Base-by-base conservation (phyloP, 495 filamentous ascomycete species). In the Trichoderma asperelloides region DNA sequence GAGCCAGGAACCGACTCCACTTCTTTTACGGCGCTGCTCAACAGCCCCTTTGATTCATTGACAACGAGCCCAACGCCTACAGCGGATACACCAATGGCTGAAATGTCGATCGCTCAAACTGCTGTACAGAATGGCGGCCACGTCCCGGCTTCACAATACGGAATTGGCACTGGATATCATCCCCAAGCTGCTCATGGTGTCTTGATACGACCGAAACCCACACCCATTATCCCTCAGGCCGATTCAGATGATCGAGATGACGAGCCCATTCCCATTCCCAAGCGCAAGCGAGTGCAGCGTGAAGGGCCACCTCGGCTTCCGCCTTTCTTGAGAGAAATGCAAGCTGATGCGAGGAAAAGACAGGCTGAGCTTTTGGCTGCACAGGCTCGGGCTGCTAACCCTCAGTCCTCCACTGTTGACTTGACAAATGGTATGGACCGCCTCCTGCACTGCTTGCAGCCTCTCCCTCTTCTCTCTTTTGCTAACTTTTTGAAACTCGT, bases 391-490 rank as follows among this genome's bases (percentile, higher is more conserved):
- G 55, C 55, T 13, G 55, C 23, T 60, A 65, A 45, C 43, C 64
- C 64, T 40, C 65, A 68, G 3, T 16, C 67, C 5, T 77, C 77
- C 60, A 81, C 89, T 41, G 87, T 93, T 47, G 89, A 92, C 72
- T 73, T 92, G 70, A 92, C 89, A 3, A 79, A 80, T 18, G 83
- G 82, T 82, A 80, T 65, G 23, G 45, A 12, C 63, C 16, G 45
- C 49, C 63, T 27, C 68, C 33, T 51, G 69, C 62, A 47, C 63
- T 71, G 62, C 66, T 21, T 67, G 41, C 30, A 12, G 7, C 2
- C 13, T 28, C n/a, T 33, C 25, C 18, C 28, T 37, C 9, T 28
- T 3, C 16, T 23, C 18, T 28, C 18, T 30, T 16, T 43, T 65
- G 27, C 67, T 55, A 65, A 39, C 69, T 28, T 2, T 12, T 3